Evolutionary conservation across 1,284 basidiomycete genomes (phyloP), one percentile per base, ranked within the genome.

Genomic region (Farysia itapuensis): DNA sequence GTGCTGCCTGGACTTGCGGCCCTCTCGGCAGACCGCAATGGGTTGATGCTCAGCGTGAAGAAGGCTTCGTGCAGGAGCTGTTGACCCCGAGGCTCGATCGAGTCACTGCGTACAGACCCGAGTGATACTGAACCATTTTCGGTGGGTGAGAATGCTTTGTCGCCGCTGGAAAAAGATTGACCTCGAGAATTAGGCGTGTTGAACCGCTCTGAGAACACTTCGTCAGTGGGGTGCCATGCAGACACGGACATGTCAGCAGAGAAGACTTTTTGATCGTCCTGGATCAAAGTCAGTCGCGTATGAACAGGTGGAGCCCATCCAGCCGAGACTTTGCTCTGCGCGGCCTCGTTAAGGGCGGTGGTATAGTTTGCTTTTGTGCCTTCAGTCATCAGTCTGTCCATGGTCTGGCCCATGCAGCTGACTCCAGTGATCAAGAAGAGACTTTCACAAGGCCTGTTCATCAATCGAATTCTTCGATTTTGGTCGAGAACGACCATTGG

Each of bases 191-290:
- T 51, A 20, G 51, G 59, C 14, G 31, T 51, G 39, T 64, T 52
- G 50, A 64, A 64, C 0, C 41, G 44, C 23, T 64, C 60, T 20
- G 60, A 64, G 22, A 70, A 72, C 40, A 72, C 51, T 31, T 70
- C 60, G 33, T 72, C 70, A 20, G 64, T 70, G 16, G 65, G 47
- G 43, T 66, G 64, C 67, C 67, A 72, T n/a, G 70, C 70, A 2
- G 67, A 59, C 25, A 68, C 49, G 38, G 49, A 49, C 35, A 70
- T 43, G 30, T 72, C 70, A n/a, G 58, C 64, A 3, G 42, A 28
- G 16, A 70, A 52, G 34, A 65, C 39, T 25, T 43, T 42, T 4
- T 59, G 38, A 13, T 67, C 58, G 8, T 60, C 67, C 25, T 63
- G 57, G 13, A 63, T 25, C 36, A 72, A 56, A 30, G 44, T 57